These are phyloP conservation scores for Rhizopogon roseolus DNA, from an alignment of 768 basidiomycete species.

Conservation along the genomic window DNA sequence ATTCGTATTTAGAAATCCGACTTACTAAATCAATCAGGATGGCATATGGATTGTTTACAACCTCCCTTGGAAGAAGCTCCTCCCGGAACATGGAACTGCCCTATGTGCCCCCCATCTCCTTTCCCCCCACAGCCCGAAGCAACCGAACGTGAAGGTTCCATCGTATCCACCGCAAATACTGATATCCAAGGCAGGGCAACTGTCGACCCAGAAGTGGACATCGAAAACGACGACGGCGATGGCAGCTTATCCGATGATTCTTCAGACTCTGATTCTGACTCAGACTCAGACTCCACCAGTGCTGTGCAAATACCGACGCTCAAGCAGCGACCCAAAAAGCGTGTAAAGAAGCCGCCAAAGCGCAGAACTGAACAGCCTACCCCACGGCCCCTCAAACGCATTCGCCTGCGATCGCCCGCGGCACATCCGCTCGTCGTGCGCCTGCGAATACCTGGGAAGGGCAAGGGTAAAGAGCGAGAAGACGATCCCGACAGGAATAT, in stretches of 20 bases:
- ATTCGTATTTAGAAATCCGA: not conserved
- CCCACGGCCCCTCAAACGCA: slow-evolving; percentile 37
- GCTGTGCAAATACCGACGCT: slow-evolving; percentile 12
- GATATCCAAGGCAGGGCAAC: slow-evolving; percentile 10
- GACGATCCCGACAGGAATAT: slow-evolving; percentile 57
- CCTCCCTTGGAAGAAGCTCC: slow-evolving; percentile 72
- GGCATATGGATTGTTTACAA: slow-evolving; percentile 77
- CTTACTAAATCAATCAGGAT: slow-evolving; percentile 41
- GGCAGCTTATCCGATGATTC: slow-evolving; percentile 17
- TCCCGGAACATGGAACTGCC: slow-evolving; percentile 76
- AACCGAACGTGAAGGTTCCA: too few species aligned
- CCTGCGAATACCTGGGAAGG: slow-evolving; percentile 53
- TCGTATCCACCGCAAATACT: slow-evolving; percentile 16
- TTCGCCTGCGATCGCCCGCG: slow-evolving; percentile 31
- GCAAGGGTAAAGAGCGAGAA: slow-evolving; percentile 67
- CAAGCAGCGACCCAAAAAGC: slow-evolving; percentile 16
- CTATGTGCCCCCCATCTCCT: slow-evolving; percentile 43
- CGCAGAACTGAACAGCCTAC: slow-evolving; percentile 17
- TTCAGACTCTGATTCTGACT: slow-evolving; percentile 27
- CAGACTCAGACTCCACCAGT: slow-evolving; percentile 1
- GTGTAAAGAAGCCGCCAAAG: slow-evolving; percentile 23
- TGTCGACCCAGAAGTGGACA: slow-evolving; percentile 25
- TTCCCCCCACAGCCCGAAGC: slow-evolving; percentile 5
- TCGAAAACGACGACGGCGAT: slow-evolving; percentile 29
- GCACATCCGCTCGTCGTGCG: slow-evolving; percentile 40